These are phyloP conservation scores for Pezicula neosporulosa DNA, from an alignment of 2,329 filamentous ascomycete genomes.

Conservation along the genomic window DNA sequence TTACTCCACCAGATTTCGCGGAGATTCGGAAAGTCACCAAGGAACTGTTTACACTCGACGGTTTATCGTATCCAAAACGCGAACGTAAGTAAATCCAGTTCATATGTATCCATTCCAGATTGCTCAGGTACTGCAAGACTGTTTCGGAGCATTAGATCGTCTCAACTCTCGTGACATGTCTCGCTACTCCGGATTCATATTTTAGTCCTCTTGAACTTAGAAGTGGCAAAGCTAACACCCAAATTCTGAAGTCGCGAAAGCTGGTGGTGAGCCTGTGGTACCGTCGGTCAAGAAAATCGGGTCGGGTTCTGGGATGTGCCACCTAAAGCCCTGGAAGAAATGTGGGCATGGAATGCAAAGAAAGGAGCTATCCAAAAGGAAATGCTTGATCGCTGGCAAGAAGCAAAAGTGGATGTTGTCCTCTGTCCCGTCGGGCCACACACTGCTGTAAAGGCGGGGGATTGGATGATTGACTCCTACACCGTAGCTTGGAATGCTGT, in stretches of 20 bases:
- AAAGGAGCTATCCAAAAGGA: conserved; percentile 28
- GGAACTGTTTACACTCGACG: conserved; percentile 32
- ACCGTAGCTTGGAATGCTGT: conserved; percentile 33
- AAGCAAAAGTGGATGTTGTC: conserved; percentile 28
- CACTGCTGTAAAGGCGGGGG: conserved; percentile 27
- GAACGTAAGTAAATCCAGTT: conserved; percentile 9
- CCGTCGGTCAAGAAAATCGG: conserved; percentile 30
- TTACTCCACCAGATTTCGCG: conserved; percentile 27
- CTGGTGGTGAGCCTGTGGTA: conserved; percentile 30
- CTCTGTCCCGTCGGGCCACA: conserved; percentile 28
- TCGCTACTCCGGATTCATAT: too few relatives aligned
- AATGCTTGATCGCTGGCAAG: conserved; percentile 32
- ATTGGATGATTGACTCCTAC: conserved; percentile 32
- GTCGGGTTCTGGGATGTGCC: conserved; percentile 30
- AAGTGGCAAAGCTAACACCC: too few relatives aligned
- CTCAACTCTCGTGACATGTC: too few relatives aligned
- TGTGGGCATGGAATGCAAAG: conserved; percentile 31
- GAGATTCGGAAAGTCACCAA: conserved; percentile 27
- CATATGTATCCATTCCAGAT: too few relatives aligned
- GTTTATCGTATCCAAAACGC: conserved; percentile 30
- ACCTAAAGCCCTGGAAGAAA: conserved; percentile 29
- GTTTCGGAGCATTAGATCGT: too few relatives aligned
- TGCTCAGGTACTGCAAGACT: too few relatives aligned
- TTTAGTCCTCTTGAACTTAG: too few relatives aligned
- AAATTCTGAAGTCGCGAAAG: conserved; percentile 14